Evolutionary conservation across 139 green algal genomes (phyloP), one percentile per base, ranked within the genome.

Genomic region (Dunaliella primolecta): DNA sequence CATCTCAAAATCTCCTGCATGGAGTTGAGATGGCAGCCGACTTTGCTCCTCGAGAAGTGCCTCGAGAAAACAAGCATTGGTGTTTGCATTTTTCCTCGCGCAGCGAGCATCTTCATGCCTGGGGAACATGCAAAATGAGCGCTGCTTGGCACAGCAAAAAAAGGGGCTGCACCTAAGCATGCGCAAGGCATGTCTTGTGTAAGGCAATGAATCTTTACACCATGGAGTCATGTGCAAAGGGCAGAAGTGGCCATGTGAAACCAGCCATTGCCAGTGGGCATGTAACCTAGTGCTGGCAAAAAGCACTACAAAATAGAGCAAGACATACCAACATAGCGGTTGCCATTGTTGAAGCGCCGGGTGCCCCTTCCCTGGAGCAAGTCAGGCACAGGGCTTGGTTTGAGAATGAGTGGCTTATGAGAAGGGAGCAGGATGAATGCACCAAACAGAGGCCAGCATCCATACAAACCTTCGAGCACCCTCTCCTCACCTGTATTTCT

Each of bases 331-430:
- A 87, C 82, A 56, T 81, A 90, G 0, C 78, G 46, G 79, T 87
- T 87, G 31, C 87, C 87, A 77, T 88, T 88, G 15, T 82, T 78
- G 36, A 91, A 91, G 23, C 72, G 35, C 25, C 88, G 83, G 1
- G 83, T 85, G 64, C 85, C 88, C 15, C 46, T 64, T 15, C 46
- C 46, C 46, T 64, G 46, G n/a, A n/a, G n/a, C n/a, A n/a, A n/a
- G n/a, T n/a, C n/a, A n/a, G n/a, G n/a, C n/a, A n/a, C n/a, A n/a
- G n/a, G n/a, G n/a, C n/a, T n/a, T n/a, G n/a, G n/a, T n/a, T n/a
- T n/a, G n/a, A n/a, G n/a, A n/a, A n/a, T n/a, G n/a, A n/a, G n/a
- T n/a, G n/a, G n/a, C n/a, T n/a, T n/a, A n/a, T n/a, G n/a, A n/a
- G n/a, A n/a, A n/a, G n/a, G n/a, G n/a, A n/a, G n/a, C n/a, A n/a